A percentile compares a stretch with the other conserved stretches of the same genome.
phyloP scores from a whole-genome alignment of 805 yeast genomes.

The Saccharomycopsis fermentans region DNA sequence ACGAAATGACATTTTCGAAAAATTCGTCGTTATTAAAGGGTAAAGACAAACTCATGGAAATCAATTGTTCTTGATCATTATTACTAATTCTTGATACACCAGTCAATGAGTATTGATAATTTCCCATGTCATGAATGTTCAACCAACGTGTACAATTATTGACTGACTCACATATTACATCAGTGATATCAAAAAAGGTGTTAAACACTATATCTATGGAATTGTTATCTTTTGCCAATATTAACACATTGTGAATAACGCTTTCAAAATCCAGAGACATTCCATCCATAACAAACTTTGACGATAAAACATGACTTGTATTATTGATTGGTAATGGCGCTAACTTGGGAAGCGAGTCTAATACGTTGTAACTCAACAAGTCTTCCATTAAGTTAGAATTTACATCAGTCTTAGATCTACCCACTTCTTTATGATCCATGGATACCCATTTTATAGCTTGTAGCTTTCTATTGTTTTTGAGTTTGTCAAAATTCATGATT shows the following conservation, averaged over 20 bases:
- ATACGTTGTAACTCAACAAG: slow-evolving; percentile 25
- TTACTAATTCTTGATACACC: not conserved
- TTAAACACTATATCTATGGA: slow-evolving; percentile 24
- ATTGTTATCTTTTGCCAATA: slow-evolving; percentile 22
- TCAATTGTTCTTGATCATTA: not conserved
- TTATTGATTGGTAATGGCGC: slow-evolving; percentile 23
- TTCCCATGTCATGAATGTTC: not conserved
- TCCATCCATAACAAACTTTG: slow-evolving; percentile 24
- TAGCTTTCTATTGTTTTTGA: slow-evolving; percentile 20
- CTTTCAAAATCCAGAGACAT: slow-evolving; percentile 20
- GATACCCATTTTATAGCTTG: slow-evolving; percentile 4
- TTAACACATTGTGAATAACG: slow-evolving; percentile 21
- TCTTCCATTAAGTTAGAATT: not conserved
- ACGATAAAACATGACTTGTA: slow-evolving; percentile 20
- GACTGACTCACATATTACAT: slow-evolving; percentile 4
- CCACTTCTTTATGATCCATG: not conserved
- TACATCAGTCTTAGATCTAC: not conserved
- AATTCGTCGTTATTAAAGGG: not conserved
- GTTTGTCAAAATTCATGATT: slow-evolving; percentile 38
- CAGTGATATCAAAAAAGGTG: slow-evolving; percentile 27
- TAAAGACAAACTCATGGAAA: not conserved
- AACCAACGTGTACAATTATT: not conserved
- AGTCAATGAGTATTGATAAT: not conserved
- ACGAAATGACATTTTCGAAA: not conserved
- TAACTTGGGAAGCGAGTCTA: slow-evolving; percentile 30